Conservation (phyloP, 164 flowering plant species). For the Litsea cubeba region DNA sequence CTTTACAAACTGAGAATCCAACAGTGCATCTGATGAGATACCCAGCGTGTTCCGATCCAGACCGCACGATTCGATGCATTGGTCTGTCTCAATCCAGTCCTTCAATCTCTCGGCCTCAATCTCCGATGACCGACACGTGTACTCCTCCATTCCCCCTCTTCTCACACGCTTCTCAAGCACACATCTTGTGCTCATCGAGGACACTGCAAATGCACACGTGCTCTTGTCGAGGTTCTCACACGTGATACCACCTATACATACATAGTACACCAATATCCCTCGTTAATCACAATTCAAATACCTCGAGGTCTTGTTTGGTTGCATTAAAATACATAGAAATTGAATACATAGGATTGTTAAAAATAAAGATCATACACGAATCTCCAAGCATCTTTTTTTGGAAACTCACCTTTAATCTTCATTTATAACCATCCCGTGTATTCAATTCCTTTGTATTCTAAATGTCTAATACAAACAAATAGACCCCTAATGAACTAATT, state of each 20-base stretch:
- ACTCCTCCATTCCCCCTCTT: slow-evolving; percentile 38
- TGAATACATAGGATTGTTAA: not conserved
- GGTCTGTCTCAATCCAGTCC: slow-evolving; percentile 48
- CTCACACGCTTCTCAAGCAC: slow-evolving; percentile 51
- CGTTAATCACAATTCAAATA: not conserved
- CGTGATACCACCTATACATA: slow-evolving; percentile 24
- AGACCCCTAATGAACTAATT: not conserved
- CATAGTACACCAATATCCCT: not conserved
- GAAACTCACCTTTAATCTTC: too few relatives aligned
- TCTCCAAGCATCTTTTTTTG: not conserved
- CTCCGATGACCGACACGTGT: slow-evolving; percentile 45
- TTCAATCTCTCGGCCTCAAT: slow-evolving; percentile 43
- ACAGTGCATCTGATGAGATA: slow-evolving; percentile 61
- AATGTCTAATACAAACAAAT: too few relatives aligned
- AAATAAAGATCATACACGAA: not conserved
- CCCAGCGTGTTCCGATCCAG: slow-evolving; percentile 46
- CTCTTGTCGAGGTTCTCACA: slow-evolving; percentile 46
- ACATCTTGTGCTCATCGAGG: slow-evolving; percentile 56
- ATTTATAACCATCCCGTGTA: too few relatives aligned
- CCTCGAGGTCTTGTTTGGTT: too few relatives aligned
- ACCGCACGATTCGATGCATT: slow-evolving; percentile 56
- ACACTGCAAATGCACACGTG: slow-evolving; percentile 56
- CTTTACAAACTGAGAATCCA: slow-evolving; percentile 41
- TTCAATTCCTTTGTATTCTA: too few relatives aligned
- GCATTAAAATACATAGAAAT: not conserved